A percentile compares a stretch with the other conserved stretches of the same genome.
These are phyloP conservation scores for Stachybotrys chartarum DNA, from an alignment of 2,329 filamentous ascomycete species.

Conservation along the genomic window DNA sequence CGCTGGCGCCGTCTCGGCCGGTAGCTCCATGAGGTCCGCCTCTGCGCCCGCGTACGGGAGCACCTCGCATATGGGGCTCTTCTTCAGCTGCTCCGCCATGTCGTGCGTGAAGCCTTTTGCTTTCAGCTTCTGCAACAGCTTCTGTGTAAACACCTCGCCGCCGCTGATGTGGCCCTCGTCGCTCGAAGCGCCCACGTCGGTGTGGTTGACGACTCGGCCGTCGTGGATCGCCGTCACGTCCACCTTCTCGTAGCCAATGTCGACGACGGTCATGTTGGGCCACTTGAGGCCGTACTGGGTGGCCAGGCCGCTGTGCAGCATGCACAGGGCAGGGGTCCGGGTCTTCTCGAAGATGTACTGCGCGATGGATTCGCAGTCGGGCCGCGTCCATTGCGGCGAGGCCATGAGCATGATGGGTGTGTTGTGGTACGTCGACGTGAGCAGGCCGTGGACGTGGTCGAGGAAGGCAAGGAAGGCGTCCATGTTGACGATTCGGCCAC, in stretches of 20 bases:
- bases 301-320: conserved; percentile 84
- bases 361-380: conserved; percentile 79
- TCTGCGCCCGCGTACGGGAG: conserved; percentile 45
- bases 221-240: conserved; percentile 89
- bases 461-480: conserved; percentile 88
- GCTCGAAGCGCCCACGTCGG: conserved; percentile 51
- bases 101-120: conserved; percentile 52
- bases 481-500: conserved; percentile 84
- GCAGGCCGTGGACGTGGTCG: conserved; percentile 80
- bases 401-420: conserved; percentile 88
- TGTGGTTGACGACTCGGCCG: conserved; percentile 64
- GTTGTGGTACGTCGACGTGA: conserved; percentile 92
- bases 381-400: conserved; percentile 83
- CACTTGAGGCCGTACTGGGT: conserved; percentile 75
- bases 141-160: conserved; percentile 78
- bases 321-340: conserved; percentile 82
- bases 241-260: conserved; percentile 87
- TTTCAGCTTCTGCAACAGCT: conserved; percentile 60
- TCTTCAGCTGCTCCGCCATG: conserved; percentile 66
- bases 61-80: conserved; percentile 59
- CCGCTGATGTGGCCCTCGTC: conserved; percentile 54
- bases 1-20: conserved; percentile 23
- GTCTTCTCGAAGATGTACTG: conserved; percentile 98
- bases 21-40: conserved; percentile 41
- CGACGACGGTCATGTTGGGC: conserved; percentile 76